These are phyloP conservation scores for Cudoniella acicularis DNA, from an alignment of 495 filamentous ascomycete species.

Conservation along the genomic window DNA sequence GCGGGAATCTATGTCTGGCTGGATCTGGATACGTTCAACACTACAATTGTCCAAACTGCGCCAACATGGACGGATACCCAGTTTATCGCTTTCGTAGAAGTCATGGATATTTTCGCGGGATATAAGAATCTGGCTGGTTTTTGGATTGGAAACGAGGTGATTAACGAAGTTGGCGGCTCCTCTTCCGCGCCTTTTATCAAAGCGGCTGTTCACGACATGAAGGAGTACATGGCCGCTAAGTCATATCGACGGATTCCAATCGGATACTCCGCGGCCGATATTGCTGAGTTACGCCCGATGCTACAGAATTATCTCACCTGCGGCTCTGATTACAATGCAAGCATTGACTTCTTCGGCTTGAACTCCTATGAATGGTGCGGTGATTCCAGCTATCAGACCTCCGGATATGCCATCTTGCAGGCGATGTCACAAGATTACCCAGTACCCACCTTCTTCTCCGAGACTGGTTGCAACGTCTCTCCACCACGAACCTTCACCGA, in stretches of 20 bases:
- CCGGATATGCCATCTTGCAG: constrained; percentile 68
- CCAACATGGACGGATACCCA: constrained; percentile 68
- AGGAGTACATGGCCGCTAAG: constrained; percentile 71
- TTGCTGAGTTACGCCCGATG: constrained; percentile 72
- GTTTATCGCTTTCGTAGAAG: constrained; percentile 58
- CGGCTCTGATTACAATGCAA: constrained; percentile 59
- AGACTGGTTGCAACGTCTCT: constrained; percentile 70
- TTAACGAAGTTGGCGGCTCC: constrained; percentile 55
- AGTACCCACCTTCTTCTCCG: constrained; percentile 81
- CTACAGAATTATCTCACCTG: constrained; percentile 86
- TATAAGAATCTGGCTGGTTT: constrained; percentile 80
- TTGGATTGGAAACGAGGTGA: constrained; percentile 82
- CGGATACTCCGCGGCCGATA: constrained; percentile 86
- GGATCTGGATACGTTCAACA: constrained; percentile 80
- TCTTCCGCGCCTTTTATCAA: constrained; percentile 75
- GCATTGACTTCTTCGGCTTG: constrained; percentile 77
- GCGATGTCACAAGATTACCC: constrained; percentile 48
- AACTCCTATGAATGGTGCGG: constrained; percentile 90
- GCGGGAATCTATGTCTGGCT: constrained; percentile 78
- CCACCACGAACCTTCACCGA: constrained; percentile 69
- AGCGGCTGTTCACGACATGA: constrained; percentile 75
- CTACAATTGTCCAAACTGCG: constrained; percentile 59
- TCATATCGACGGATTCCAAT: constrained; percentile 76
- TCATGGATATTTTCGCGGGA: constrained; percentile 73
- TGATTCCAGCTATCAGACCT: constrained; percentile 55